Conservation (phyloP, 1,139 yeast species). For the Arxiozyma heterogenica region DNA sequence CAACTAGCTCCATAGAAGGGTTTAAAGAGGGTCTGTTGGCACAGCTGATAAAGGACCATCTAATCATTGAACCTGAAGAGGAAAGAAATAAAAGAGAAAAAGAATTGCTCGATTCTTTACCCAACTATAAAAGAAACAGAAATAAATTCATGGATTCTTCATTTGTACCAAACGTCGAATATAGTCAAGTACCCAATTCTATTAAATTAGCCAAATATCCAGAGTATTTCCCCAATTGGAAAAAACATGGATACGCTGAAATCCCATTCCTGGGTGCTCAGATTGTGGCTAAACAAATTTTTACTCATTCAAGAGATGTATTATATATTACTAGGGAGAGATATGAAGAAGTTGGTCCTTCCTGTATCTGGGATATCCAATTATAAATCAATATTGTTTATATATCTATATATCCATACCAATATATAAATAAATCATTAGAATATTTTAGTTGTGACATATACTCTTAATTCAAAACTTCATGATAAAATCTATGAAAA, state of each 20-base stretch:
- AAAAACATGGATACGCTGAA: constrained; percentile 72
- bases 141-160: constrained; percentile 21
- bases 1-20: constrained; percentile 66
- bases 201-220: constrained; percentile 66
- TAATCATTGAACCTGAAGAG: constrained; percentile 35
- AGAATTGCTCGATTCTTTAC: constrained; percentile 15
- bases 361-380: constrained; percentile 44
- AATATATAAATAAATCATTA: background rate
- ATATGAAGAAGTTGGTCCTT: constrained; percentile 75
- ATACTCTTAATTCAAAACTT: background rate
- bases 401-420: background rate
- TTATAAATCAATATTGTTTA: constrained; percentile 4
- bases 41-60: constrained; percentile 50
- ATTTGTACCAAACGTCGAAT: constrained; percentile 27
- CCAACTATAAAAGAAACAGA: constrained; percentile 22
- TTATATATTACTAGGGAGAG: constrained; percentile 60
- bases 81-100: constrained; percentile 32
- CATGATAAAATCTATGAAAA: background rate
- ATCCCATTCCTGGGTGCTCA: constrained; percentile 77
- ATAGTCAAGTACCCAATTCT: constrained; percentile 64
- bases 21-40: constrained; percentile 61
- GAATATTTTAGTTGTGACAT: background rate
- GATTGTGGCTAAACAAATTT: constrained; percentile 78
- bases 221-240: constrained; percentile 92
- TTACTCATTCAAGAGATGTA: constrained; percentile 56